phyloP scores from a whole-genome alignment of 495 filamentous ascomycete genomes.

The Hypoxylon fragiforme region DNA sequence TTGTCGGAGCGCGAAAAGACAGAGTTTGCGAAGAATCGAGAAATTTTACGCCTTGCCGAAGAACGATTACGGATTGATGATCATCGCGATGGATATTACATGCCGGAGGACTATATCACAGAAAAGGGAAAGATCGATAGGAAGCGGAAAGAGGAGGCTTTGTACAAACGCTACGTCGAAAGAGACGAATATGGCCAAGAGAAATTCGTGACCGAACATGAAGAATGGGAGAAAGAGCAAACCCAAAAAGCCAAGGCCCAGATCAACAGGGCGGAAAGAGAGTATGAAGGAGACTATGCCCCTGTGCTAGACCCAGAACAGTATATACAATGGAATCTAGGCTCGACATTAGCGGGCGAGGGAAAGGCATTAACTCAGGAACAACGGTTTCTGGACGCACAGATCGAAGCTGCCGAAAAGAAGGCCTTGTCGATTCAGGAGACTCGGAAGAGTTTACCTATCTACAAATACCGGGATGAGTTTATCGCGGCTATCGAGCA shows the following conservation, averaged over 20 bases:
- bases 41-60: slow-evolving; percentile 84
- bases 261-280: slow-evolving; percentile 70
- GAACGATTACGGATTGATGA: slow-evolving; percentile 88
- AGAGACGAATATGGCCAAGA: slow-evolving; percentile 86
- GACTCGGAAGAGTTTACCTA: slow-evolving; percentile 85
- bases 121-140: slow-evolving; percentile 89
- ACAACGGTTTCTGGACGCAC: slow-evolving; percentile 73
- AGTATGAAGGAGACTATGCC: slow-evolving; percentile 88
- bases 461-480: slow-evolving; percentile 78
- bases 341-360: slow-evolving; percentile 69
- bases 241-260: slow-evolving; percentile 87
- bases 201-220: slow-evolving; percentile 88
- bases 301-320: slow-evolving; percentile 91
- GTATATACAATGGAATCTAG: slow-evolving; percentile 84
- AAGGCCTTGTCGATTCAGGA: slow-evolving; percentile 86
- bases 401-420: slow-evolving; percentile 84
- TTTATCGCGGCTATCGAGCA: slow-evolving; percentile 73
- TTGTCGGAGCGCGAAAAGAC: slow-evolving; percentile 80
- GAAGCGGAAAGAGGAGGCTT: slow-evolving; percentile 85
- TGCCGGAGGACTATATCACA: slow-evolving; percentile 93
- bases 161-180: slow-evolving; percentile 90
- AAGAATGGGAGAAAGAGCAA: slow-evolving; percentile 95
- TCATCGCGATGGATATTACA: slow-evolving; percentile 87
- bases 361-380: slow-evolving; percentile 69
- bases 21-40: slow-evolving; percentile 87